These are phyloP conservation scores for Calonectria honghensis DNA, from an alignment of 2,329 filamentous ascomycete species.

Conservation along the genomic window DNA sequence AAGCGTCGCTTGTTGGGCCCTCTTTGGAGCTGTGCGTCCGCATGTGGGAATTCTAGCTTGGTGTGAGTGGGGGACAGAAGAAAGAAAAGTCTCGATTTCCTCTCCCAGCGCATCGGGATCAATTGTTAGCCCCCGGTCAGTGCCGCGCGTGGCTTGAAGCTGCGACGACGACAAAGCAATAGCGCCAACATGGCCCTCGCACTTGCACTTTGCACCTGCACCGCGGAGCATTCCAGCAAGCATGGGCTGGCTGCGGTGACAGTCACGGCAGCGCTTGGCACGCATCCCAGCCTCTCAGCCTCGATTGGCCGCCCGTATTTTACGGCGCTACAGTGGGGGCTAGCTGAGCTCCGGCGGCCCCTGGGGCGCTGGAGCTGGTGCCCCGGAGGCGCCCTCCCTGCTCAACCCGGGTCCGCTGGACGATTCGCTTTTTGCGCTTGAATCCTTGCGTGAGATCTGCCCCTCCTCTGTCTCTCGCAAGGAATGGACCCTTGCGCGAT, in stretches of 20 bases:
- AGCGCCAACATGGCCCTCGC: constrained; percentile 11
- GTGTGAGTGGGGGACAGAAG: constrained; percentile 28
- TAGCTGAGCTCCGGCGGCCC: constrained; percentile 5
- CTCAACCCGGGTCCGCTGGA: constrained; percentile 3
- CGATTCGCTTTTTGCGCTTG: constrained; percentile 26
- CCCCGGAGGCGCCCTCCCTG: constrained; percentile 12
- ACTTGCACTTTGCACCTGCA: constrained; percentile 15
- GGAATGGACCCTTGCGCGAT: constrained; percentile 22
- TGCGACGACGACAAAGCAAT: constrained; percentile 20
- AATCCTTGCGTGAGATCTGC: constrained; percentile 18
- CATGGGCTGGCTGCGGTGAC: constrained; percentile 7
- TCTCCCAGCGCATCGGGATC: constrained; percentile 1
- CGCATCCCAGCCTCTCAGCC: constrained; percentile 23
- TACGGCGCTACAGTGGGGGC: constrained; percentile 29
- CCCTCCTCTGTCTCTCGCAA: constrained; percentile 6
- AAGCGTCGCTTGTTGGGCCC: constrained; percentile 7
- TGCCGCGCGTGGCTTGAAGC: constrained; percentile 19
- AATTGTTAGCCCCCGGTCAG: constrained; percentile 10
- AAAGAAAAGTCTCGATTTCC: constrained; percentile 3
- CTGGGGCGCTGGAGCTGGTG: constrained; percentile 9
- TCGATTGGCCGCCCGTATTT: constrained; percentile 27
- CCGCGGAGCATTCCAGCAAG: constrained; percentile 6
- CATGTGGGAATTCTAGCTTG: constrained; percentile 13
- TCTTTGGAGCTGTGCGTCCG: constrained; percentile 5
- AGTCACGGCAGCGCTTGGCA: constrained; percentile 16